Evolutionary conservation across 495 filamentous ascomycete species (phyloP), one percentile per base, ranked within the genome.

Genomic region (Staphylotrichum longicolle): DNA sequence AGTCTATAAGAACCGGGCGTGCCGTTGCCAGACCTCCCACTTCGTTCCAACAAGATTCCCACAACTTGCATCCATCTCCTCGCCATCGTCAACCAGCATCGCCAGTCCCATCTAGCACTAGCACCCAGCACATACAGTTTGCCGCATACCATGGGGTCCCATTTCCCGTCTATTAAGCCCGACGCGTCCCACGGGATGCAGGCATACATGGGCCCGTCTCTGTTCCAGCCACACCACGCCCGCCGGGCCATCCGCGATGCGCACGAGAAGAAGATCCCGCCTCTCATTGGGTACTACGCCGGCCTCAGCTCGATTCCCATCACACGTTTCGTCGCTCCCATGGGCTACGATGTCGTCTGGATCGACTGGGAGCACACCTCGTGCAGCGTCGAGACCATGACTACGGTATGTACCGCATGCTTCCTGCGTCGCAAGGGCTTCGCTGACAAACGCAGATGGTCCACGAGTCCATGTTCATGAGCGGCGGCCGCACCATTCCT

Each of bases 301-400:
- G 74, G 70, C 41, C 63, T 80, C 9, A 66, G 70, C 44, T 73
- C 66, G 7, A 49, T 74, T 11, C 70, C 74, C 46, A 62, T 75
- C 12, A 72, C 69, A 11, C 72, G 73, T 20, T 64, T 74, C 48
- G 35, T 75, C 27, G 75, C 77, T 14, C 67, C 70, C 3, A 64
- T 79, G 12, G 74, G 75, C 6, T 79, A 61, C 41, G 77, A 80
- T 60, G 35, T 66, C 33, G 66, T 76, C 10, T 76, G 72, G 72
- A 73, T 80, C 63, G 77, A 79, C 72, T 77, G 74, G 77, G 77
- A 80, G 59, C 77, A 80, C 63, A 70, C 71, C 14, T 63, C 74
- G 2, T 75, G 69, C 54, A 69, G 71, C 57, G 69, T 76, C 40
- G 77, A 80, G 69, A 78, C 77, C 14, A 78, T 80, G 78, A 80